These are phyloP conservation scores for Petasospora fabianii DNA, from an alignment of 1,139 yeast genomes.

Conservation along the genomic window DNA sequence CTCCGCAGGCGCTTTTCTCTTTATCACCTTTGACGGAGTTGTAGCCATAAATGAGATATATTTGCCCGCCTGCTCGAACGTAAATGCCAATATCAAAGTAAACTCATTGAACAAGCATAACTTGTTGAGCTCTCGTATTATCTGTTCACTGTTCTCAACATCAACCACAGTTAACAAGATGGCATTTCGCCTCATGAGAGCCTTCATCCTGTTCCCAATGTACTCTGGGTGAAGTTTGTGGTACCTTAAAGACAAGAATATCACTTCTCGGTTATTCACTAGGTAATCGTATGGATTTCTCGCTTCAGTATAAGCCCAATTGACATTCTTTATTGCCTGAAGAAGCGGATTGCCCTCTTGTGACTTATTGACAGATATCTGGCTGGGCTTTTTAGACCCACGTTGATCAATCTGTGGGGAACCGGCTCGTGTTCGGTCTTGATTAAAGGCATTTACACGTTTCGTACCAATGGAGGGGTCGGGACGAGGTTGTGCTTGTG, in stretches of 20 bases:
- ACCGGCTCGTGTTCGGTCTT: slow-evolving; percentile 11
- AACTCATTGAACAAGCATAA: slow-evolving; percentile 68
- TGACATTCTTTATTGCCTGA: slow-evolving; percentile 43
- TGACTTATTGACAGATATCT: slow-evolving; percentile 41
- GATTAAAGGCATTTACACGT: slow-evolving; percentile 21
- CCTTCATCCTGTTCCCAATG: slow-evolving; percentile 64
- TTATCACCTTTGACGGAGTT: slow-evolving; percentile 8
- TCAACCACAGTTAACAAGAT: slow-evolving; percentile 74
- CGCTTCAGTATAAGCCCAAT: slow-evolving; percentile 44
- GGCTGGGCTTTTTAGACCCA: slow-evolving; percentile 2
- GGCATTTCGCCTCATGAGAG: slow-evolving; percentile 50
- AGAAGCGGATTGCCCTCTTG: slow-evolving; percentile 63
- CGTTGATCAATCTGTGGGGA: neutral
- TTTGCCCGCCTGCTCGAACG: slow-evolving; percentile 80
- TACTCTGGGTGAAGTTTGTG: slow-evolving; percentile 89
- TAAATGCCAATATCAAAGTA: slow-evolving; percentile 75
- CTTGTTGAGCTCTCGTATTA: slow-evolving; percentile 65
- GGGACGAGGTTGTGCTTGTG: neutral
- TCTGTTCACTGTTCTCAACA: slow-evolving; percentile 68
- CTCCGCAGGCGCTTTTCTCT: neutral
- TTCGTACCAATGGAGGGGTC: slow-evolving; percentile 8
- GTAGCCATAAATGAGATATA: slow-evolving; percentile 43
- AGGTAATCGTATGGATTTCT: slow-evolving; percentile 60
- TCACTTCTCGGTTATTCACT: slow-evolving; percentile 61
- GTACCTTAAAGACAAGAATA: slow-evolving; percentile 75